Conservation (phyloP, 116 monocot species). For the Papilionanthe hybrid region DNA sequence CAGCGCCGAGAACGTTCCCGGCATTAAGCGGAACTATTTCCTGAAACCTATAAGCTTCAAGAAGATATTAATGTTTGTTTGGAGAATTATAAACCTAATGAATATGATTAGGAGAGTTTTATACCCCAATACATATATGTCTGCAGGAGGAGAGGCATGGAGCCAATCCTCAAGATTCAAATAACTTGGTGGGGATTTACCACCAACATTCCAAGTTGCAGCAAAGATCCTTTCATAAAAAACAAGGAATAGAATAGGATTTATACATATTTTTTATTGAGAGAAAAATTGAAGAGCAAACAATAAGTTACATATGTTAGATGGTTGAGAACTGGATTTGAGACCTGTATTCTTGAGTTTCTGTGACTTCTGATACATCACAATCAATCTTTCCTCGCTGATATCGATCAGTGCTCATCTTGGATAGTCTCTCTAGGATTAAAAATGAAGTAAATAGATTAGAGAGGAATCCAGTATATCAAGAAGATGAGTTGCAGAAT, state of each 20-base stretch:
- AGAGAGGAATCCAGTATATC: neutral
- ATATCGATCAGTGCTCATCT: constrained; percentile 32
- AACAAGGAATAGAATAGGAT: neutral
- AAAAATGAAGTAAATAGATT: neutral
- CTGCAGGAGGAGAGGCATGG: constrained; percentile 51
- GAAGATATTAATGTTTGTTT: neutral
- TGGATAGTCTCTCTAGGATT: constrained; percentile 25
- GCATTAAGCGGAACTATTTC: constrained; percentile 52
- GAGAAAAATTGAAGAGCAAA: neutral
- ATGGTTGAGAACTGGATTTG: neutral
- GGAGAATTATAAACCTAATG: neutral
- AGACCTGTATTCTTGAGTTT: constrained; percentile 69
- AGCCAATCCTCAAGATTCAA: constrained; percentile 67
- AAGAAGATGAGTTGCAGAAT: neutral
- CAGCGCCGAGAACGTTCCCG: constrained; percentile 45
- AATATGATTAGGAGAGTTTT: neutral
- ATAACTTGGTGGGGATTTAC: constrained; percentile 35
- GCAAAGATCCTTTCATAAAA: constrained; percentile 48
- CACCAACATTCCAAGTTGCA: constrained; percentile 65
- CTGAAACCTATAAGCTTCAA: constrained; percentile 29
- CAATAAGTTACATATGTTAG: neutral
- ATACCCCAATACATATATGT: constrained; percentile 59
- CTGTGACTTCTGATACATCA: constrained; percentile 69
- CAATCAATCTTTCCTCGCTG: constrained; percentile 48
- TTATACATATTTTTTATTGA: neutral